phyloP scores from a whole-genome alignment of 2,329 filamentous ascomycete species.

The Xylaria polymorpha region DNA sequence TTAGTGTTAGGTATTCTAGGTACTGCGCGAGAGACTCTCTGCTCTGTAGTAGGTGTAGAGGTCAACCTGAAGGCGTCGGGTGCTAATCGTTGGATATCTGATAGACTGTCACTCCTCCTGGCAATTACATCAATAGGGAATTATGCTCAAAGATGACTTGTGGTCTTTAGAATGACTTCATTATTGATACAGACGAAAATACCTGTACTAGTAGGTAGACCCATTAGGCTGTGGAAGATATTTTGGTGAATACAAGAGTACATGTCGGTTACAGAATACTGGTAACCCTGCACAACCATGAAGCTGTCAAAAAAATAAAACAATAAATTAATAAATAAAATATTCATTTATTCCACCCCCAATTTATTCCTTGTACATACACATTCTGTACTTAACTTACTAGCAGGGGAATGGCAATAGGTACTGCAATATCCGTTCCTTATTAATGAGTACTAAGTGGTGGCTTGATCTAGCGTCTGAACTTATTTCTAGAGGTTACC shows the following conservation, averaged over 20 bases:
- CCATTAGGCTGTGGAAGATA: no score
- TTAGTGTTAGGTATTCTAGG: background rate
- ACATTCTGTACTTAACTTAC: background rate
- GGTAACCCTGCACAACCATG: background rate
- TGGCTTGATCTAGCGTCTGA: conserved; percentile 28
- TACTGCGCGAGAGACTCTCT: background rate
- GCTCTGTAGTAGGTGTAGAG: background rate
- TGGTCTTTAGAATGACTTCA: background rate
- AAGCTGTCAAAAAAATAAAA: background rate
- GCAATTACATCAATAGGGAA: no score
- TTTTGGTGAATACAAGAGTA: background rate
- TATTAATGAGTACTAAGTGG: conserved; percentile 20
- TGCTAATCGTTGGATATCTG: background rate
- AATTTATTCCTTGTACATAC: background rate
- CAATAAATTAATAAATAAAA: conserved; percentile 12
- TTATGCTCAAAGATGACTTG: background rate
- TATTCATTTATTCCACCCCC: conserved; percentile 5
- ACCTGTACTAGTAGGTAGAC: background rate
- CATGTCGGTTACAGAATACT: background rate
- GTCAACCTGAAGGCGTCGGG: background rate
- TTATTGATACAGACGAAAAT: background rate
- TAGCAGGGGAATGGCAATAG: background rate
- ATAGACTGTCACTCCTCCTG: background rate
- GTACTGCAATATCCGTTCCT: conserved; percentile 20
- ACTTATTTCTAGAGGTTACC: background rate